Base-by-base conservation (phyloP, 2,329 filamentous ascomycete genomes). In the Pseudocercospora crystallina region DNA sequence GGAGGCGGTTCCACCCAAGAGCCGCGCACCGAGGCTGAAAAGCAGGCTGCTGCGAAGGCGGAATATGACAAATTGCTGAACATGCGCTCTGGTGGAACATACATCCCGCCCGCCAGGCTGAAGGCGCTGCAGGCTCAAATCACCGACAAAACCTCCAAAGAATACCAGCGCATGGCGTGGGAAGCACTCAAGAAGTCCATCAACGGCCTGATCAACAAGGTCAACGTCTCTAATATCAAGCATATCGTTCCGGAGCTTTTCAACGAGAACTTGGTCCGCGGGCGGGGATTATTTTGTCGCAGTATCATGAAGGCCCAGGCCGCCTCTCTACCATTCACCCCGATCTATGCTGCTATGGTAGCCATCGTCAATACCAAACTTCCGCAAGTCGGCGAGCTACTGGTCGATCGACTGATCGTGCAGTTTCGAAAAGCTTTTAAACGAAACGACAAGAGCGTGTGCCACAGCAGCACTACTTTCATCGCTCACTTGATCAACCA, bases 131-230 rank as follows among this genome's bases (percentile, higher is more conserved):
- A 99, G 75, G 89, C 91, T 46, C 90, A 96, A 73, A 96, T 99
- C 71, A 96, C 90, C 56, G 94, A 99, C 75, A 96, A 95, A 78
- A 85, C 82, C 47, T 95, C 86, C 72, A 95, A 96, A 72, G 94
- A 97, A 74, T 97, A 96, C 69, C 94, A 97, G 80, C 89, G 94
- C 64, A 95, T 99, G 89, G 90, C 91, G 8, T 99, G 94, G 94
- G 94, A 99, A 73, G 92, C 92, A 10, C 76, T 99, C 66, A 99
- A 99, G 77, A 99, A 99, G 78, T 94, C 89, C 42, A 96, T 99
- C 74, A 97, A 99, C 69, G 94, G 94, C 63, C 76, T 99, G 59
- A 96, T 99, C 80, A 99, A 99, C 80, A 99, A 99, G 77, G 88
- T 96, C 77, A 97, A 97, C 73, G 89, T 92, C 49, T 89, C 88